A percentile compares a stretch with the other conserved stretches of the same genome.
Conservation (phyloP, 108 stramenopile genomes). For the Cyclotella sp. region DNA sequence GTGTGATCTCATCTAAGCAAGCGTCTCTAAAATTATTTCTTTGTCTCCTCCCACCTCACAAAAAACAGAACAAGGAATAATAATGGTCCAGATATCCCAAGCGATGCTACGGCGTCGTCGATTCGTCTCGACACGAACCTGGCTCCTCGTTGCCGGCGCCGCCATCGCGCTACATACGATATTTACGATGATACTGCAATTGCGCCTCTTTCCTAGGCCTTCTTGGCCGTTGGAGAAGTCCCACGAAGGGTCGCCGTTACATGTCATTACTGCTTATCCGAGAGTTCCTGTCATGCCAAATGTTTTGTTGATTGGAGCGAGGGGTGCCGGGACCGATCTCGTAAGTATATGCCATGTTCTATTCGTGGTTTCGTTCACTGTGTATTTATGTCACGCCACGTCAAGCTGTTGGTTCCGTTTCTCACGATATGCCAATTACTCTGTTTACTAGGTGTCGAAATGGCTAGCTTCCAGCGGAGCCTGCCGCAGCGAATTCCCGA, state of each 20-base stretch:
- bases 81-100: no score
- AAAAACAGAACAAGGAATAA: no score
- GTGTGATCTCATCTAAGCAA: no score
- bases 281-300: background rate
- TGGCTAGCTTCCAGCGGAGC: conserved; percentile 7
- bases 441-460: background rate
- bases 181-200: background rate
- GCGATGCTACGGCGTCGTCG: no score
- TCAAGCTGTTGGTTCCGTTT: background rate
- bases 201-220: background rate
- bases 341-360: background rate
- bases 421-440: background rate
- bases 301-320: background rate
- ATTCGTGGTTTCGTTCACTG: background rate
- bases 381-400: background rate
- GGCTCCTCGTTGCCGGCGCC: no score
- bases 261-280: background rate
- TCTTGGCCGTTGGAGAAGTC: background rate
- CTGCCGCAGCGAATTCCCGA: background rate
- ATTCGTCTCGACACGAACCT: no score
- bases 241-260: background rate
- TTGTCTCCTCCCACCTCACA: no score
- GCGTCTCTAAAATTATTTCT: no score
- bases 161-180: background rate
- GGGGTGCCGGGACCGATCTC: background rate